Percentiles rank a stretch among this genome's conserved stretches.
phyloP scores from a whole-genome alignment of 1,284 basidiomycete species.

The Lignosus rhinocerotis region DNA sequence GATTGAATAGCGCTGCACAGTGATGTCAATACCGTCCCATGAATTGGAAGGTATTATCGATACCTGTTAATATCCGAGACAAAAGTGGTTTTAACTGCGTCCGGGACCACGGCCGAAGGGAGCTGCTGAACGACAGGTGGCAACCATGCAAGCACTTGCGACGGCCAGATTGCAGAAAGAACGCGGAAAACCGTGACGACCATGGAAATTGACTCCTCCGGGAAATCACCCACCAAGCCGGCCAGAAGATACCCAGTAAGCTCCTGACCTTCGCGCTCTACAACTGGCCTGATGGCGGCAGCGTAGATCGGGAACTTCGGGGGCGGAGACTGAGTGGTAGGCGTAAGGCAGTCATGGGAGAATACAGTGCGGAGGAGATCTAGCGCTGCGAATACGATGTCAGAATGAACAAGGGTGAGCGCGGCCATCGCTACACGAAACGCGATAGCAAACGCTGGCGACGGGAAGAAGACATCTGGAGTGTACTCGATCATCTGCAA shows the following conservation, averaged over 20 bases:
- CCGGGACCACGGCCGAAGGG: conserved; percentile 62
- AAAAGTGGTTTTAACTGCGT: conserved; percentile 75
- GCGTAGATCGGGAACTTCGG: conserved; percentile 68
- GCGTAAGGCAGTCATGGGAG: conserved; percentile 67
- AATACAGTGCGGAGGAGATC: conserved; percentile 79
- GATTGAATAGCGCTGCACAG: conserved; percentile 58
- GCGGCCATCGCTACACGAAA: conserved; percentile 77
- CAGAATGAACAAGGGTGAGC: conserved; percentile 78
- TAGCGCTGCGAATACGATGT: conserved; percentile 79
- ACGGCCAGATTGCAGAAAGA: conserved; percentile 66
- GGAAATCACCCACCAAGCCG: conserved; percentile 85
- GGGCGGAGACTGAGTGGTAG: conserved; percentile 45
- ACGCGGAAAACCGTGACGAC: conserved; percentile 81
- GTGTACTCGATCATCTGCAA: conserved; percentile 67
- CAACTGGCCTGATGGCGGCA: conserved; percentile 62
- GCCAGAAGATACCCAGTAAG: conserved; percentile 73
- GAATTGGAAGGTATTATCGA: conserved; percentile 1
- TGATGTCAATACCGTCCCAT: conserved; percentile 8
- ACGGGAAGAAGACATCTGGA: conserved; percentile 80
- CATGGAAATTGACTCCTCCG: conserved; percentile 78
- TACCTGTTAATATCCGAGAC: conserved; percentile 73
- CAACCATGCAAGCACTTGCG: conserved; percentile 73
- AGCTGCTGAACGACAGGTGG: conserved; percentile 72
- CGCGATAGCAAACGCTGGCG: conserved; percentile 71
- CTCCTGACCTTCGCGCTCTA: conserved; percentile 76